Evolutionary conservation across 176 grass and related monocot genomes (phyloP), one percentile per base, ranked within the genome.

Genomic region (Puya raimondii): DNA sequence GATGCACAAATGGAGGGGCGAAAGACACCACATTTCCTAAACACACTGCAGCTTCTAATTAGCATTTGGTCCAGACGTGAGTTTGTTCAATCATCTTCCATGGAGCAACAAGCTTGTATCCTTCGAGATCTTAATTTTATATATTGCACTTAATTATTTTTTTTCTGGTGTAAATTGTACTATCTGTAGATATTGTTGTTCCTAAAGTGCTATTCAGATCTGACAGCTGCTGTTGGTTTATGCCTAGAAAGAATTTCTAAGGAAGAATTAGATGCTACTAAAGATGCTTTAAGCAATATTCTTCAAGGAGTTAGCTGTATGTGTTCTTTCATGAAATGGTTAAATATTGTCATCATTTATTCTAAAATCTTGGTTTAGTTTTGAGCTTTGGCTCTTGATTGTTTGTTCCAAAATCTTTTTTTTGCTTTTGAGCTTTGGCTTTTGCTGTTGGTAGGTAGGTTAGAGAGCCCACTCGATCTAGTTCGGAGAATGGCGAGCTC

Each of bases 31-130:
- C 76, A 71, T 67, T 92, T 87, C 50, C 54, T 76, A 21, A 72
- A 70, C 63, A 87, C 72, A 48, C 33, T 85, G 64, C 84, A 88
- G 80, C 74, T 4, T 72, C 80, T 90, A 67, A 72, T 84, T 74
- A 83, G 65, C 79, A 59, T 88, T 74, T 97, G 93, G 93, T 92
- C 93, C 66, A 92, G 67, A 73, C 85, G 79, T 71, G 89, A 92
- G 67, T 97, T 90, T 77, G 80, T 97, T 74, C 93, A 92, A 72
- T 92, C 82, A 83, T 92, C 91, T 78, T 83, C 89, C 53, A 81
- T 97, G 84, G 93, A 92, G 50, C 93, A 97, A 80, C 93, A 97
- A 88, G 93, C 93, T 79, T 97, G 93, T 92, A 97, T 92, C 88
- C 88, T 85, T 96, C 69, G 20, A 11, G 25, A 11, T 58, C 2